phyloP scores from a whole-genome alignment of 495 filamentous ascomycete genomes.

The Bombardia bombarda region DNA sequence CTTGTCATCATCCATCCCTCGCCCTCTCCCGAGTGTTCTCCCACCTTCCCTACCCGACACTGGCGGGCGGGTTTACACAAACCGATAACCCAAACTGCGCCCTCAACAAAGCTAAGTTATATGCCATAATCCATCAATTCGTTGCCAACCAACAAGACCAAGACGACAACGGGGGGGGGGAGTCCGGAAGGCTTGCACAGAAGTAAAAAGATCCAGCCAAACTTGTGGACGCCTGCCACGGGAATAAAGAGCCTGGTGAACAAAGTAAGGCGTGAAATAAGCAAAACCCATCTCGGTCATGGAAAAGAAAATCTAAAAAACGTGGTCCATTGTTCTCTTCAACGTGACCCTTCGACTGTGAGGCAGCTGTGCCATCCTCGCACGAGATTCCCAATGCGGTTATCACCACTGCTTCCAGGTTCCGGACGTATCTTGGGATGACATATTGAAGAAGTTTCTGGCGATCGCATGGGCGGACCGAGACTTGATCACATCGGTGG shows the following conservation, averaged over 20 bases:
- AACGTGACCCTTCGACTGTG: conserved; percentile 15
- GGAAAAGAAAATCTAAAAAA: conserved; percentile 39
- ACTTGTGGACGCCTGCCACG: conserved; percentile 33
- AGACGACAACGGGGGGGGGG: conserved; percentile 22
- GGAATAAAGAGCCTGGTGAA: conserved; percentile 30
- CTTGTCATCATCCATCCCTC: conserved; percentile 3
- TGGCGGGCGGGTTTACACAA: too few species aligned
- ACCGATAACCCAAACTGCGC: not conserved
- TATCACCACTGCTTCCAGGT: conserved; percentile 4
- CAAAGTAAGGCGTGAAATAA: conserved; percentile 20
- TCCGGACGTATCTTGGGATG: conserved; percentile 6
- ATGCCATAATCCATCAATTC: conserved; percentile 28
- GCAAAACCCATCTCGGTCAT: conserved; percentile 36
- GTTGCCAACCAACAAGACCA: conserved; percentile 13
- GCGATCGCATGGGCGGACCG: conserved; percentile 8
- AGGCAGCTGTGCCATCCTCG: conserved; percentile 13
- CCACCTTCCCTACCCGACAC: conserved; percentile 1
- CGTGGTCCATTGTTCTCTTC: conserved; percentile 15
- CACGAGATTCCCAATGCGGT: conserved; percentile 8
- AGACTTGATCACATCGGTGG: conserved; percentile 7
- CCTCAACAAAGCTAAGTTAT: conserved; percentile 17
- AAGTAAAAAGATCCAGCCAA: conserved; percentile 21
- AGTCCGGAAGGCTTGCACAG: conserved; percentile 24
- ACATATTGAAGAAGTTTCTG: conserved; percentile 12
- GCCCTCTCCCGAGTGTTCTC: not conserved